Conservation (phyloP, 495 filamentous ascomycete species). For the Hyaloscypha finlandica region DNA sequence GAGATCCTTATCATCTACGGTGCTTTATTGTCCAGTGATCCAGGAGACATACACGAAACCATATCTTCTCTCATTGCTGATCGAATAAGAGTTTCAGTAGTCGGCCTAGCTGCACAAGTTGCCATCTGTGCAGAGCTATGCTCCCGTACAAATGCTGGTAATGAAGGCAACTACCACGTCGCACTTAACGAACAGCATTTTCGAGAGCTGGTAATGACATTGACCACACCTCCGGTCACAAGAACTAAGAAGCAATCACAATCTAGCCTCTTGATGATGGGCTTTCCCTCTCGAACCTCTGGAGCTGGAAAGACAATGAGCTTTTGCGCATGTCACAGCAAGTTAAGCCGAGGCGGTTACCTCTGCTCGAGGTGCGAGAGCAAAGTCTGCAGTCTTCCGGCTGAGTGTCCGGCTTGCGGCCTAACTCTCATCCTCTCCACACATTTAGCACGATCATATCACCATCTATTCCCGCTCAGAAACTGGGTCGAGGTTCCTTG, state of each 20-base stretch:
- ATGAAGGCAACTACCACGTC: conserved; percentile 75
- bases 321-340: conserved; percentile 89
- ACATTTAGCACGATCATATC: conserved; percentile 90
- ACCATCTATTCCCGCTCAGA: conserved; percentile 88
- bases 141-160: conserved; percentile 76
- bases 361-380: conserved; percentile 82
- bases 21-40: conserved; percentile 85
- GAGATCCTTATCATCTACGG: conserved; percentile 93
- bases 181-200: conserved; percentile 89
- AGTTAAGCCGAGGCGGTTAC: conserved; percentile 85
- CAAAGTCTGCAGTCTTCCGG: conserved; percentile 91
- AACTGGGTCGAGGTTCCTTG: conserved; percentile 93
- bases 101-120: conserved; percentile 89
- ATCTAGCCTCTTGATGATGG: conserved; percentile 92
- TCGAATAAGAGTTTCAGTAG: conserved; percentile 80
- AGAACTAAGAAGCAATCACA: conserved; percentile 65
- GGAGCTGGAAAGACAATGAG: conserved; percentile 55
- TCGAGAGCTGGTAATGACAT: conserved; percentile 80
- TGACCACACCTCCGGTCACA: conserved; percentile 85
- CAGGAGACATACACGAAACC: conserved; percentile 92
- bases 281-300: conserved; percentile 85
- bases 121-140: conserved; percentile 92
- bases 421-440: conserved; percentile 96
- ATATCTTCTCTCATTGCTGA: conserved; percentile 74
- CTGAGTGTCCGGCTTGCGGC: conserved; percentile 86